Evolutionary conservation across 352 stramenopile species (phyloP), one percentile per base, ranked within the genome.

Genomic region (Pythium guiyangense): DNA sequence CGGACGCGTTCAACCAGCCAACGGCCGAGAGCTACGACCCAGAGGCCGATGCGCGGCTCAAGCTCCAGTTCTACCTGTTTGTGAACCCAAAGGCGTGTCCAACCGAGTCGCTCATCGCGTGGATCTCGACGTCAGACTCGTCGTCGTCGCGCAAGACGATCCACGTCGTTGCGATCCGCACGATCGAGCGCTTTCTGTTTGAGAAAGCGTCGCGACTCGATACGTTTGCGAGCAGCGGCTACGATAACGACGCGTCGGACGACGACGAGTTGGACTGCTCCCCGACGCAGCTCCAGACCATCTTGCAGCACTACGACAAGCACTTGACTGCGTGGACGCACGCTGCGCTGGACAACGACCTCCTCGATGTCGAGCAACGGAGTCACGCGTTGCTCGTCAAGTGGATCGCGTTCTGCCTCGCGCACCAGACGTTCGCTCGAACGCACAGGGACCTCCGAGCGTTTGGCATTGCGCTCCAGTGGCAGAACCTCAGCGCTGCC

Each of bases 391-490:
- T 84, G 45, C 31, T 86, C 12, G 49, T 82, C 11, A 56, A 68
- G 17, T 84, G 76, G 71, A 64, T 71, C 43, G 60, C 69, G 0
- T 84, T 78, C 57, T 78, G 71, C 31, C 49, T 84, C 1, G 67
- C 57, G 14, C 75, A 86, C 53, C 64, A 70, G 26, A 39, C 35
- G 49, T 71, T 62, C 22, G 52, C 54, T 0, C 2, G 22, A 0
- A 43, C 60, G 45, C 53, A 63, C 2, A 45, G 35, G 18, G 11
- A 71, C 20, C 55, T 72, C 2, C 29, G 34, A 0, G n/a, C 71
- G n/a, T 86, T 77, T 39, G 66, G 70, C 6, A 78, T 79, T n/a
- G 62, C 73, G 9, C 52, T 86, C 1, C 15, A 68, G 2, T 86
- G 71, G 71, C 20, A 51, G 22, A 44, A 77, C 18, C 60, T 86